Base-by-base conservation (phyloP, 75 land plant species). In the Cupressus sempervirens region DNA sequence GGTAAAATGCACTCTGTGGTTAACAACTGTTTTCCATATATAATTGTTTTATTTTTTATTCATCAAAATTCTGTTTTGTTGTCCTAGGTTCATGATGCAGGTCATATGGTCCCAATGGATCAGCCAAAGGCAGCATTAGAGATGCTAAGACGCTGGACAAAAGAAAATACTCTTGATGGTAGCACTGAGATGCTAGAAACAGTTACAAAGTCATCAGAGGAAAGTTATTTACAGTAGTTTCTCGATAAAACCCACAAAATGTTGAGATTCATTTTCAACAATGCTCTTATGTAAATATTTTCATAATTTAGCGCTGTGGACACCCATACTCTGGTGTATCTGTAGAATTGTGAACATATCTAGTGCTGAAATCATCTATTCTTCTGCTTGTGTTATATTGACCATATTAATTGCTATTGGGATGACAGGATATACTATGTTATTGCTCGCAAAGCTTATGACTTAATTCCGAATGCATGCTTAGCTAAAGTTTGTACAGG, bases 61-160 rank as follows among this genome's bases (percentile, higher is more conserved):
- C 13, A 48, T 62, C 26, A 32, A 82, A 38, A 18, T 23, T 82
- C 53, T 54, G 38, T 84, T 62, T 48, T 43, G 50, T 20, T 86
- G 36, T 54, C 46, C 50, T 73, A 96, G 98, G 99, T 97, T 10
- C 95, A 94, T 84, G 88, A 97, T 89, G 99, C 99, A 35, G 99
- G 99, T 9, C 99, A 97, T 73, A 96, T 97, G 99, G 99, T 96
- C 72, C 97, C 97, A 48, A 96, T 94, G 97, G 97, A 96, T 89
- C 97, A 96, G 75, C 97, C 97, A 62, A 93, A 92, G 80, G 92
- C 94, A 80, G 85, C 97, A 43, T 80, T 96, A 83, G 93, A 96
- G 81, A 96, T 96, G 97, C 88, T 96, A 48, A 83, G 84, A 83
- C 88, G 89, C 52, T 96, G 94, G 93, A 96, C 90, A 48, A 83